Conservation (phyloP, 2,329 filamentous ascomycete species). For the Aspergillus alliaceus region DNA sequence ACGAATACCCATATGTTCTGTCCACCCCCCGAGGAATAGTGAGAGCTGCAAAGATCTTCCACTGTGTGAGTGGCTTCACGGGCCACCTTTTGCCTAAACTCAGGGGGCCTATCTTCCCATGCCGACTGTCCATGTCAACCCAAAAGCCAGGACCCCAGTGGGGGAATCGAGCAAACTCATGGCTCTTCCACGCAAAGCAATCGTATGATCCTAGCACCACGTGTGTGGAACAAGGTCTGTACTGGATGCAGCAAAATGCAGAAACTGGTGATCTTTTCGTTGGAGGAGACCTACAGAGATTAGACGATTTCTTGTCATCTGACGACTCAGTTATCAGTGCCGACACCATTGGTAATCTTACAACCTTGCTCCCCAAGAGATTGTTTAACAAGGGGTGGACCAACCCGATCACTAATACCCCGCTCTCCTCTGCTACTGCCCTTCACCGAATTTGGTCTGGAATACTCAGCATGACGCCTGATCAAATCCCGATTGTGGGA, state of each 20-base stretch:
- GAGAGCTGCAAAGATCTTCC: constrained; percentile 50
- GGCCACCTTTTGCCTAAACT: constrained; percentile 50
- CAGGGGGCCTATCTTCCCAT: constrained; percentile 31
- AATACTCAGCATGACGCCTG: constrained; percentile 57
- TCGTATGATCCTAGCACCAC: neutral
- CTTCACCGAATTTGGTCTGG: constrained; percentile 54
- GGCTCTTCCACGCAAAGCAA: neutral
- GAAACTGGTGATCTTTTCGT: constrained; percentile 17
- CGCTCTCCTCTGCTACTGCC: constrained; percentile 11
- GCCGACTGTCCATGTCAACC: constrained; percentile 37
- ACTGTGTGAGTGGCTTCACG: constrained; percentile 56
- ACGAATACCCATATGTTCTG: constrained; percentile 36
- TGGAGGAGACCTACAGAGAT: constrained; percentile 15
- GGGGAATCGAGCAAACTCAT: neutral
- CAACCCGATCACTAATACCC: neutral
- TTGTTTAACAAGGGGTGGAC: constrained; percentile 17
- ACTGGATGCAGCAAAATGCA: constrained; percentile 20
- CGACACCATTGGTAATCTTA: neutral
- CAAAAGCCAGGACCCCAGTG: constrained; percentile 24
- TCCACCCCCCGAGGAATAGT: constrained; percentile 47
- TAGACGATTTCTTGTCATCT: constrained; percentile 13
- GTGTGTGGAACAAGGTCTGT: constrained; percentile 8
- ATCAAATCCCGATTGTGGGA: constrained; percentile 56
- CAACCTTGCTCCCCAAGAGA: constrained; percentile 20
- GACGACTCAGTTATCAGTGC: constrained; percentile 10